Base-by-base conservation (phyloP, 768 basidiomycete genomes). In the Podaxis sp. region DNA sequence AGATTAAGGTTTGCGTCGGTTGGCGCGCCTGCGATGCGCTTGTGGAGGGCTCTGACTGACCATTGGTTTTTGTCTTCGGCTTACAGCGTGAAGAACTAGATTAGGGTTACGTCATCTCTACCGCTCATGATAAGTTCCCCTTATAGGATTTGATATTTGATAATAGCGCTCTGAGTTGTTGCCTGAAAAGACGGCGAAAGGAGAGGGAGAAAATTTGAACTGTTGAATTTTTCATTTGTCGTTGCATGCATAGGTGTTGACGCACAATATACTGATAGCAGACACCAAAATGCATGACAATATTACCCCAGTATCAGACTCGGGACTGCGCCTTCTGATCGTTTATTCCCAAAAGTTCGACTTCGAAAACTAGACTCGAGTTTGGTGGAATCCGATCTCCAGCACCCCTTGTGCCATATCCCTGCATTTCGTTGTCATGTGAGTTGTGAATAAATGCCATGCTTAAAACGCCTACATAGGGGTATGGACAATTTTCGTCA, bases 361-460 rank as follows among this genome's bases (percentile, higher is more conserved):
- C 90, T 75, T 93, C 92, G 70, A 95, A 95, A 64, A 75, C 80
- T 73, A 96, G 82, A 15, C 83, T 86, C 6, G 90, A 72, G 71
- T 93, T 87, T 67, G 89, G 73, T 11, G 91, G 90, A 74, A 95
- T 95, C 65, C 8, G 87, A 86, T 12, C 4, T 19, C 17, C n/a
- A 26, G 76, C 89, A 92, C 5, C 93, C 92, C 26, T 87, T 82
- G 28, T 17, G 17, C 92, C 92, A 66, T 93, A 92, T 52, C 80
- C 90, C 90, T 92, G 67, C 56, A 57, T 51, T 26, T 57, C 46
- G 54, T 17, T 52, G 65, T 24, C 48, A 49, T 24, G 8, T 22
- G 26, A 52, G 22, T 12, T 26, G n/a, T n/a, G 24, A 26, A 26
- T 22, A 9, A 6, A 52, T 12, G 26, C 1, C 4, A 52, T 2